Base-by-base conservation (phyloP, 164 flowering plant species). In the Vitis amurensis region DNA sequence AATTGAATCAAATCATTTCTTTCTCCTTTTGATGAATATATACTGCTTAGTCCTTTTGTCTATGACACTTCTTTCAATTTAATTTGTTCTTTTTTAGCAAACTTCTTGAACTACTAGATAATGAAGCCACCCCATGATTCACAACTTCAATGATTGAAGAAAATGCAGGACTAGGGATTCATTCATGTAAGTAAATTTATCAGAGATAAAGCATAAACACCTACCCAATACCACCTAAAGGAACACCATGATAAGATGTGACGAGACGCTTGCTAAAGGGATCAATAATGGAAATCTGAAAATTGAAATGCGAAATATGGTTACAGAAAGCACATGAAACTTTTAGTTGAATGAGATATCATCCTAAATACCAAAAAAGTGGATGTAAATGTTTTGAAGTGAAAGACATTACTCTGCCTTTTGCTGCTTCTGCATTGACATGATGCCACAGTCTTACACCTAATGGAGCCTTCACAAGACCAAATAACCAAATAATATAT, bases 181-280 rank as follows among this genome's bases (percentile, higher is more conserved):
- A n/a, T 51, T 64, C 50, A 9, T 31, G n/a, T 0, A 47, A 8
- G n/a, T 62, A 14, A 62, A 44, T 11, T 11, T 23, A 23, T n/a
- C 12, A 50, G 8, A 3, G 8, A 51, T 47, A 29, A 61, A 53
- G 44, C 19, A 62, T 12, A 27, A 72, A 68, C 14, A 65, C 81
- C 30, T 85, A 89, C 94, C 94, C 94, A 57, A 89, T 84, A 51
- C 94, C 94, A 74, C 94, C 94, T 59, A 89, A 59, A 4, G 94
- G 91, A 74, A 87, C 71, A 8, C 87, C 94, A 31, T 86, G 90
- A 63, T 78, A 69, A 61, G 82, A 73, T 50, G 89, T 68, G 30
- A 78, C 55, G 37, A 11, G 3, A 50, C 77, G 83, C 69, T 76
- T 78, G 9, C 17, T 71, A 64, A 85, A 86, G 63, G 89, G 83